A percentile compares a stretch with the other conserved stretches of the same genome.
These are phyloP conservation scores for Sporothrix globosa DNA, from an alignment of 2,329 filamentous ascomycete genomes.

Conservation along the genomic window DNA sequence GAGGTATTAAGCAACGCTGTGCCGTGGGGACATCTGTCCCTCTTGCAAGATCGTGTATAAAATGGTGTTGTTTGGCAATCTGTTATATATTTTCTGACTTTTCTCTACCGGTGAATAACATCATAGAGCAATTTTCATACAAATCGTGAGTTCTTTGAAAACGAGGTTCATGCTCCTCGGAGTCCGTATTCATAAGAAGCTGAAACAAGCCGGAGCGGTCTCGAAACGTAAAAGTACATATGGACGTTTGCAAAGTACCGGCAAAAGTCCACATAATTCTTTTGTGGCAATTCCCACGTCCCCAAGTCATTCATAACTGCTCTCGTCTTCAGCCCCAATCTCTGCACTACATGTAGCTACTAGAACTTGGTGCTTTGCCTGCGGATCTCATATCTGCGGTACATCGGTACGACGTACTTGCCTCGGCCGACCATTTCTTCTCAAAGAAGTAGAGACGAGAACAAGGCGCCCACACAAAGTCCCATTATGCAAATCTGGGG, in stretches of 20 bases:
- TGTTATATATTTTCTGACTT: no score
- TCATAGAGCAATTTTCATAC: no score
- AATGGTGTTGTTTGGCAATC: neutral
- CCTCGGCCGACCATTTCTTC: constrained; percentile 3
- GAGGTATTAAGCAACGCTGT: neutral
- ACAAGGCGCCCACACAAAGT: neutral
- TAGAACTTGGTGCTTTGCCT: neutral
- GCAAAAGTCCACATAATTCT: no score
- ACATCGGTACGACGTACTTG: neutral
- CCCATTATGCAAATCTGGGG: neutral
- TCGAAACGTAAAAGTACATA: no score
- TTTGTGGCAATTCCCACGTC: no score
- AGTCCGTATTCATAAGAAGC: no score
- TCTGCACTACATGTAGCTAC: constrained; percentile 1
- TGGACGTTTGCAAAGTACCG: no score
- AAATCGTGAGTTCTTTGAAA: no score
- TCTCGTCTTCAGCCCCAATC: constrained; percentile 1
- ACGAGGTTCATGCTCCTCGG: no score
- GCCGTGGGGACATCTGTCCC: neutral
- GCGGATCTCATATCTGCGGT: constrained; percentile 7
- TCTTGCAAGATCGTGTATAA: neutral
- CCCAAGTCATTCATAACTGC: no score
- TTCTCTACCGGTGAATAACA: no score
- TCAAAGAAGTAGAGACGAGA: constrained; percentile 10
- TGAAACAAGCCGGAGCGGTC: no score